Base-by-base conservation (phyloP, 139 green algal genomes). In the Picochlorum sp. region DNA sequence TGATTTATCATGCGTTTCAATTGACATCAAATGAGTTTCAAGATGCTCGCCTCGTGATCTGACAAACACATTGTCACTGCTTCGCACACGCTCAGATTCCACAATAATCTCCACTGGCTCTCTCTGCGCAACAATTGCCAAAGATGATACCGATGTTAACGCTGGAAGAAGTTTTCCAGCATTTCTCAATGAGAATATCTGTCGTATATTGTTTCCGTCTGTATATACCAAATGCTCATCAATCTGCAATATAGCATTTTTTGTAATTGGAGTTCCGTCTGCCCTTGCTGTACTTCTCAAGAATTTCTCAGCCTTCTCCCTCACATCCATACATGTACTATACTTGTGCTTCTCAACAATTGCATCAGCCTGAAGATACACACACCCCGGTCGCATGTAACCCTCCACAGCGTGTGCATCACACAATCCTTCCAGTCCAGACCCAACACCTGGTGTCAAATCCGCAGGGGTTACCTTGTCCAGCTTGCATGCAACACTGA, bases 381-480 rank as follows among this genome's bases (percentile, higher is more conserved):
- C 80, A 64, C 85, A 94, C 44, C 87, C 87, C 2, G 87, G 87
- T 30, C 79, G 66, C 62, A 94, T 91, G 72, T 80, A 82, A 15
- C 79, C 81, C 61, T 89, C 82, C 37, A 92, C 58, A 4, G 59
- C 20, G 52, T 65, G 5, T 72, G 78, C 26, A 68, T 66, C 13
- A 56, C 70, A 8, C 60, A 64, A 64, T 84, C 66, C 82, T 74
- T 87, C 14, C 28, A 74, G n/a, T 57, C 24, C 83, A 47, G 62
- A 51, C 75, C 71, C 73, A 58, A 91, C 58, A 64, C 89, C 75
- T 0, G 46, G 28, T 2, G 87, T 86, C 66, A 94, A 76, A 58
- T 90, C 76, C 9, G 76, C 76, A 8, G 87, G 87, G 6, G 87
- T 94, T 54, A 71, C 68, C 73, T 84, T 86, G 80, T 91, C 91